These are phyloP conservation scores for Gossypium rotundifolium DNA, from an alignment of 345 rosid genomes.

Conservation along the genomic window DNA sequence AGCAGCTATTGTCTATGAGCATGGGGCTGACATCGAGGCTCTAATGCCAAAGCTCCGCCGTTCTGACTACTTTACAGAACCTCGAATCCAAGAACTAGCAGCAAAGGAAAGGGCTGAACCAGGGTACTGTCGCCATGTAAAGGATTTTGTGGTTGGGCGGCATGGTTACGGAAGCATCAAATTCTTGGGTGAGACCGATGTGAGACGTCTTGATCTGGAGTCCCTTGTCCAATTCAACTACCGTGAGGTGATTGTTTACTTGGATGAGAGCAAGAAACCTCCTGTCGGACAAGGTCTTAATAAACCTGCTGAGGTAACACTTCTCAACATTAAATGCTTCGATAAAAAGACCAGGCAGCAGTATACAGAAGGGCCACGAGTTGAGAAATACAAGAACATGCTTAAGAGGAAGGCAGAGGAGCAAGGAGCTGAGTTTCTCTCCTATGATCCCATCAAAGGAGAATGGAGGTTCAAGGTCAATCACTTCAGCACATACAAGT, in stretches of 20 bases:
- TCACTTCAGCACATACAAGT: conserved; percentile 70
- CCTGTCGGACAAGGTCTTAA: conserved; percentile 91
- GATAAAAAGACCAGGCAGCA: conserved; percentile 72
- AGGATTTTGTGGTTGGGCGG: conserved; percentile 81
- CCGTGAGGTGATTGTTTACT: conserved; percentile 90
- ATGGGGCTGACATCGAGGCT: conserved; percentile 84
- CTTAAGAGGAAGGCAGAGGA: conserved; percentile 80
- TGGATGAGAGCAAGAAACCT: conserved; percentile 86
- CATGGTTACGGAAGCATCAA: conserved; percentile 83
- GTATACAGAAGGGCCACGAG: conserved; percentile 54
- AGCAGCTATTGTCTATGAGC: conserved; percentile 75
- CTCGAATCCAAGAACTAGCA: conserved; percentile 85
- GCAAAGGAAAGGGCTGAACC: conserved; percentile 81
- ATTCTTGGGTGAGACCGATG: conserved; percentile 85
- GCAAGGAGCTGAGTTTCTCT: conserved; percentile 83
- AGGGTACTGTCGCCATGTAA: conserved; percentile 67
- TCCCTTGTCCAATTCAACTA: conserved; percentile 74
- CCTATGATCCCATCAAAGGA: conserved; percentile 68
- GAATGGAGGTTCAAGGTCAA: conserved; percentile 89
- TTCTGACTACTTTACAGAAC: conserved; percentile 86
- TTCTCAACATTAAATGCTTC: conserved; percentile 82
- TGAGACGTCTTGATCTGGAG: conserved; percentile 74
- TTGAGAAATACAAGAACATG: conserved; percentile 80
- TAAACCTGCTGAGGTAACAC: conserved; percentile 91
- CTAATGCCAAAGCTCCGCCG: conserved; percentile 81